Evolutionary conservation across 495 filamentous ascomycete species (phyloP), one percentile per base, ranked within the genome.

Genomic region (Chaetomium fimeti): DNA sequence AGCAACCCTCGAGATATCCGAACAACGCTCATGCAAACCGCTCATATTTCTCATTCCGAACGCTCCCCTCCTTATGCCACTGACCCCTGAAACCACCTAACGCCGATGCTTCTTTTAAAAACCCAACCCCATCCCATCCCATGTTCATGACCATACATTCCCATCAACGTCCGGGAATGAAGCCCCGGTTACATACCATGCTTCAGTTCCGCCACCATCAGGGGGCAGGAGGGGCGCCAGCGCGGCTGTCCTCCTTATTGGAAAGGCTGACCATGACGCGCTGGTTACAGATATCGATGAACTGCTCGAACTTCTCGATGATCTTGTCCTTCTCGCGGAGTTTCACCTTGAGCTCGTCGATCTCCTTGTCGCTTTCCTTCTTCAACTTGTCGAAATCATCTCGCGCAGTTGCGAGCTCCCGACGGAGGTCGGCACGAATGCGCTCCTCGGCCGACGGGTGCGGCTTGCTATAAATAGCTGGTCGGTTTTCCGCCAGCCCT

Each of bases 281-380:
- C 68, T 83, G 77, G 60, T 85, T 85, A 72, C 82, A 84, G 51
- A 85, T 83, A 66, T 85, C 83, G 67, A 85, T 84, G 58, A 85
- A 85, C 78, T 83, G 81, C 69, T 85, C 83, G 66, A 85, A 85
- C 68, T 80, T 82, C 57, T 75, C 68, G 28, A 85, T 85, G 60
- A 81, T 77, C 67, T 80, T 80, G 60, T 84, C 80, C 70, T 84
- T 85, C 57, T 81, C 76, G 27, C 70, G 72, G 27, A 85, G 45
- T 63, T 80, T 78, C 42, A 74, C 77, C 57, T 78, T 79, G 32
- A 85, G 70, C 3, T 79, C 75, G 7, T 79, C 81, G 32, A 85
- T 74, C 66, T 84, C 78, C 60, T 80, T 82, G 58, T 76, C 70
- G 63, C 70, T 79, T 0, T 80, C 76, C 48, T 77, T 77, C 54